Conservation (phyloP, 148 eudicot genomes). For the Rhododendron ferrugineum region DNA sequence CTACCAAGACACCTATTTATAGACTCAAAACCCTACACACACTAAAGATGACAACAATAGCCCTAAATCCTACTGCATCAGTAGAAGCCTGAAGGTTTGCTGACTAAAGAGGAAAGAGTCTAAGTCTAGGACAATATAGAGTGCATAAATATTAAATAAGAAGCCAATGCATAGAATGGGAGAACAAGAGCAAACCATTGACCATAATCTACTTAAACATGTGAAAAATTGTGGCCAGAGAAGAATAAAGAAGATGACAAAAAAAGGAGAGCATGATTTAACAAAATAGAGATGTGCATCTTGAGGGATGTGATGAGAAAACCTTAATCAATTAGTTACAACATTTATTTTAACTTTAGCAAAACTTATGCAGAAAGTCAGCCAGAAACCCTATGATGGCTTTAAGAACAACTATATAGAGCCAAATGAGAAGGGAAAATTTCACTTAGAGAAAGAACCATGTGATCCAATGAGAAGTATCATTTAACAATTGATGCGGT, state of each 20-base stretch:
- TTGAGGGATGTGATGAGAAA: background rate
- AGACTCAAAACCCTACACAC: too few relatives aligned
- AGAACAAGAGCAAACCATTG: background rate
- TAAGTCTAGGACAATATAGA: background rate
- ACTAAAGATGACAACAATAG: too few relatives aligned
- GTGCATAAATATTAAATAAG: background rate
- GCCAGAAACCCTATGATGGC: background rate
- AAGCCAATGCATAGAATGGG: background rate
- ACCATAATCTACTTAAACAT: background rate
- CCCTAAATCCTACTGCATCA: too few relatives aligned
- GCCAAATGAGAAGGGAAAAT: background rate
- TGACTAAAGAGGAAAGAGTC: background rate
- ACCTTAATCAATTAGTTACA: too few relatives aligned
- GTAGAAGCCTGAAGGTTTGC: background rate
- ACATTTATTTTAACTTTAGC: too few relatives aligned
- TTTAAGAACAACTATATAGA: background rate
- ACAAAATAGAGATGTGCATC: background rate
- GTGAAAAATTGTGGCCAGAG: background rate
- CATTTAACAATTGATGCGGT: background rate
- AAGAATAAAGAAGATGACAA: background rate
- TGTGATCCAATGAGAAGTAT: background rate
- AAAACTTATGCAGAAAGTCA: background rate
- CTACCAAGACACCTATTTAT: too few relatives aligned
- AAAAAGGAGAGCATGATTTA: background rate
- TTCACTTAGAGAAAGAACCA: background rate